A percentile compares a stretch with the other conserved stretches of the same genome.
These are phyloP conservation scores for Tulasnella sp. DNA, from an alignment of 768 basidiomycete genomes.

Conservation along the genomic window DNA sequence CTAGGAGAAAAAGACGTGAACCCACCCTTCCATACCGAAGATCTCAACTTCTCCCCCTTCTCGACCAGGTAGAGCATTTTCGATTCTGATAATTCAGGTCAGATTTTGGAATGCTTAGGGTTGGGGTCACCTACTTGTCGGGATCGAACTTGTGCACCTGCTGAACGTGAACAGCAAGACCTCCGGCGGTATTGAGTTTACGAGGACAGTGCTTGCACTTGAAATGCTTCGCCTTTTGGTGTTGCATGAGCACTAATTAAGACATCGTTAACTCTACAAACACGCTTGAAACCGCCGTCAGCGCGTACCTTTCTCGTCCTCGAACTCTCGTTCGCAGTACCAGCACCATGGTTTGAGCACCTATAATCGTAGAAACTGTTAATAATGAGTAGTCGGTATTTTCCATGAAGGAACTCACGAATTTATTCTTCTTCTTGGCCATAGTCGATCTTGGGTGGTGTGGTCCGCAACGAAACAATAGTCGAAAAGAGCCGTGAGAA, in stretches of 20 bases:
- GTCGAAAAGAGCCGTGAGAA: constrained; percentile 5
- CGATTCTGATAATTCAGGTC: constrained; percentile 60
- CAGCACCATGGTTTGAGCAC: constrained; percentile 93
- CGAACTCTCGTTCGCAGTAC: constrained; percentile 99
- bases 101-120: constrained; percentile 17
- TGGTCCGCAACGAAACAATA: constrained; percentile 3
- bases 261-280: neutral
- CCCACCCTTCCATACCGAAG: constrained; percentile 91
- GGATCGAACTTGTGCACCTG: constrained; percentile 99
- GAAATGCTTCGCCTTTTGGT: constrained; percentile 99
- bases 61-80: constrained; percentile 92
- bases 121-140: constrained; percentile 60
- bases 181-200: constrained; percentile 93
- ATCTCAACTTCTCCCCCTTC: constrained; percentile 99
- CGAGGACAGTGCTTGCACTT: constrained; percentile 96
- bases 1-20: neutral
- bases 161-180: constrained; percentile 95
- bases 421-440: constrained; percentile 26
- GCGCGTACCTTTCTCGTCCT: constrained; percentile 90
- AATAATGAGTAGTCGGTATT: neutral
- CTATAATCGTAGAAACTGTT: constrained; percentile 41
- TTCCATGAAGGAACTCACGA: constrained; percentile 4
- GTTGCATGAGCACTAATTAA: constrained; percentile 85
- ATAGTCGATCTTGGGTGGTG: neutral
- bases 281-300: constrained; percentile 7